phyloP scores from a whole-genome alignment of 345 rosid genomes.

The Syzygium grande region DNA sequence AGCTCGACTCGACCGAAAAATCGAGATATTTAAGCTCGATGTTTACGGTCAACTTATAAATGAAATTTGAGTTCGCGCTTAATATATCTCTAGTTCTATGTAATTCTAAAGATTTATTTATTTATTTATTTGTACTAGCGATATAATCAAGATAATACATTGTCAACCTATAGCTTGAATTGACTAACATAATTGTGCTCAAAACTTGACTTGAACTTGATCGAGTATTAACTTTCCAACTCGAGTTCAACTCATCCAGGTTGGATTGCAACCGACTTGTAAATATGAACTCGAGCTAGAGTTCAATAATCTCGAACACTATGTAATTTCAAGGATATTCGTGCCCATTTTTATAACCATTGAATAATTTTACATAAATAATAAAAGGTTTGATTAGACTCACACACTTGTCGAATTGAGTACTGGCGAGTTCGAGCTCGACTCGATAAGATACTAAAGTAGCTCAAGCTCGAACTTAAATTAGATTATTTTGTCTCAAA shows the following conservation, averaged over 20 bases:
- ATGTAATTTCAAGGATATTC: neutral
- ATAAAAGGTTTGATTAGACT: neutral
- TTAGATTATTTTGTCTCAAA: neutral
- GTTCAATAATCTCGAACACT: neutral
- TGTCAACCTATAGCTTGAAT: neutral
- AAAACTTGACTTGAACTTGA: neutral
- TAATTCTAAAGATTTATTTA: neutral
- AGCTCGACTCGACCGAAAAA: neutral
- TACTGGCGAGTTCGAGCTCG: neutral
- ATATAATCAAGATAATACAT: fast-evolving
- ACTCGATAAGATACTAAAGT: too few relatives aligned
- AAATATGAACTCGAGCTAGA: neutral
- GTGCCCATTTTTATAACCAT: neutral
- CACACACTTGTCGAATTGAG: fast-evolving
- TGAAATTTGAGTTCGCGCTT: neutral
- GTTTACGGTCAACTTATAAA: neutral
- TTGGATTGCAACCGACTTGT: too few relatives aligned
- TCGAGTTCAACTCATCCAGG: neutral
- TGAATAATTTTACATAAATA: neutral
- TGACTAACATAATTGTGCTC: fast-evolving
- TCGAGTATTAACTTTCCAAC: fast-evolving
- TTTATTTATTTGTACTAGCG: fast-evolving
- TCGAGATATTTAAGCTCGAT: fast-evolving
- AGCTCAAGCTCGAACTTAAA: too few relatives aligned
- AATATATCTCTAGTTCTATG: neutral